phyloP scores from a whole-genome alignment of 768 basidiomycete species.

The Kwoniella mangroviensis region DNA sequence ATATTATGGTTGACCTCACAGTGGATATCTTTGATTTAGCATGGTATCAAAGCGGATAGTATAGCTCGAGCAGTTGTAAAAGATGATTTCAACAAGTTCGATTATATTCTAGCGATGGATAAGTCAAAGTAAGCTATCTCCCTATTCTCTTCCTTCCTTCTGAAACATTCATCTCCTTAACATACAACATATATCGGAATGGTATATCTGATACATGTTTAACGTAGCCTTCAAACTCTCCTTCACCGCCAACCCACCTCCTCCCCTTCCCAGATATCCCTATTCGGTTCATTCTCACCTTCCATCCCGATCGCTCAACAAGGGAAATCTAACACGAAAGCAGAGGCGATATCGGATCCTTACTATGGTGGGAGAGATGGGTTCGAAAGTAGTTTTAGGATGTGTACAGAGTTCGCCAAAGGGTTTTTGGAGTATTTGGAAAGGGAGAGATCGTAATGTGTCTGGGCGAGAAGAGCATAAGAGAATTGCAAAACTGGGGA shows the following conservation, averaged over 20 bases:
- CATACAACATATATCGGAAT: background rate
- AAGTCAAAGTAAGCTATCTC: constrained; percentile 65
- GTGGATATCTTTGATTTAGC: constrained; percentile 59
- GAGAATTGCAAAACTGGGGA: background rate
- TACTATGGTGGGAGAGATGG: constrained; percentile 72
- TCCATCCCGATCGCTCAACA: constrained; percentile 55
- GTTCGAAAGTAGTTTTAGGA: constrained; percentile 78
- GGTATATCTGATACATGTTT: too few relatives aligned
- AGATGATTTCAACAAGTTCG: constrained; percentile 74
- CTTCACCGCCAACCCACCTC: constrained; percentile 35
- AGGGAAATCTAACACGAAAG: constrained; percentile 57
- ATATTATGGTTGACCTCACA: too few relatives aligned
- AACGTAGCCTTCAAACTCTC: constrained; percentile 47
- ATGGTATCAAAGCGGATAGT: constrained; percentile 72
- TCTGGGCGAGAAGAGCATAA: background rate
- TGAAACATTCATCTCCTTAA: background rate
- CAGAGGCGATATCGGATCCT: constrained; percentile 77
- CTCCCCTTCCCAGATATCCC: constrained; percentile 43
- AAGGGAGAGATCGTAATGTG: constrained; percentile 6
- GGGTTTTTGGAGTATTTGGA: constrained; percentile 73
- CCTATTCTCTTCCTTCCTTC: background rate
- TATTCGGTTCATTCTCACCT: constrained; percentile 52
- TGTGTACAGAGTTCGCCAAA: constrained; percentile 73
- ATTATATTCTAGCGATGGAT: constrained; percentile 86
- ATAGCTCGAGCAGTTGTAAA: constrained; percentile 69